Evolutionary conservation across 139 green algal genomes (phyloP), one percentile per base, ranked within the genome.

Genomic region (Closterium sp.): DNA sequence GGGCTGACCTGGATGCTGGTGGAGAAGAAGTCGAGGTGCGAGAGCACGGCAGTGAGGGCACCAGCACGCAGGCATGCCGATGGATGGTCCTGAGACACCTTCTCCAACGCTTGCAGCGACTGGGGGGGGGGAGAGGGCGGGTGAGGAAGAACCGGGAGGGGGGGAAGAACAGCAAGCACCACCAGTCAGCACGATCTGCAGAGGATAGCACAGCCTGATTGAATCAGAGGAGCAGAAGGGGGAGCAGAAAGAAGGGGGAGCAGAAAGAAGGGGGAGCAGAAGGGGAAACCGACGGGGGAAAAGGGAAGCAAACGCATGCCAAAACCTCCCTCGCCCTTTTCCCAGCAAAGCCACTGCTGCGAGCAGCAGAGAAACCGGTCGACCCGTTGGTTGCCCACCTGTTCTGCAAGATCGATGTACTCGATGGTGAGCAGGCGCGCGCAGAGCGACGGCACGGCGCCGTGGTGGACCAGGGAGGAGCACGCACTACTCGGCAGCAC

Each of bases 401-500:
- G 97, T 94, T 99, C 98, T 31, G 98, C 98, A 36, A 99, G 94
- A 91, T 99, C 98, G 34, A 99, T 99, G 95, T 99, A 99, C 94
- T 99, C 98, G 19, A 99, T 98, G 83, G 95, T 97, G 21, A 99
- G 94, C 88, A 99, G 95, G 4, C 96, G 93, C 2, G 95, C 95
- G 91, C 97, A 99, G 38, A 99, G 96, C 28, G 94, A 94, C 4
- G 95, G 94, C 34, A 98, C 95, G 8, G 97, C 98, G 8, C 96
- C 97, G 87, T 98, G 96, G 33, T 97, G 96, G n/a, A 99, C 97
- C 64, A 99, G 97, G 33, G 94, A 92, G 21, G 93, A 90, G 64
- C 93, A 94, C 55, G 16, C 55, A 31, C 94, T 95, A 12, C 96
- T 96, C 3, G 94, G 94, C 92, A 98, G 94, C 34, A 98, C 96